Evolutionary conservation across 495 filamentous ascomycete genomes (phyloP).

Genomic region (Hypoxylon perforatum): DNA sequence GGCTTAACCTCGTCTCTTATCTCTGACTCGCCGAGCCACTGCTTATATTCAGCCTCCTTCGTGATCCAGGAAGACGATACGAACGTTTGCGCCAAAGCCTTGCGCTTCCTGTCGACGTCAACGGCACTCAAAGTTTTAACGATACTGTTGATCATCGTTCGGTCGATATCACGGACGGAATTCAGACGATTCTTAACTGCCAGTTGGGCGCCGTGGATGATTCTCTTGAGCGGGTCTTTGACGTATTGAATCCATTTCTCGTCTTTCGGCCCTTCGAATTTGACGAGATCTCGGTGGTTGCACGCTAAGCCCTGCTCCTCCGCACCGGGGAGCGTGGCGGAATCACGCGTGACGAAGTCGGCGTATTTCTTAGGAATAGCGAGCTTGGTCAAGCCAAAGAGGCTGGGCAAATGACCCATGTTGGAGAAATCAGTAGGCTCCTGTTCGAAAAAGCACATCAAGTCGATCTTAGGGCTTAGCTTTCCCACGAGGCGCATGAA

Average conservation of each 20-base stretch:
- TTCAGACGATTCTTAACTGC: conserved; percentile 49
- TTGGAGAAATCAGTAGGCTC: conserved; percentile 46
- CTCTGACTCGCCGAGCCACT: conserved; percentile 41
- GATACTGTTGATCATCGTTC: conserved; percentile 43
- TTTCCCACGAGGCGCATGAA: conserved; percentile 47
- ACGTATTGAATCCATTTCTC: conserved; percentile 46
- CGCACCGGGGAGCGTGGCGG: conserved; percentile 47
- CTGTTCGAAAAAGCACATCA: conserved; percentile 49
- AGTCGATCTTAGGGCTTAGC: conserved; percentile 43
- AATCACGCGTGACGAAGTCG: conserved; percentile 48
- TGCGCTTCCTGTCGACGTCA: conserved; percentile 43
- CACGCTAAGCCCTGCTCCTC: conserved; percentile 46
- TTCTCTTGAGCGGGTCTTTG: conserved; percentile 42
- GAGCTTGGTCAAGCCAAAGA: conserved; percentile 39
- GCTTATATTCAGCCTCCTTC: conserved; percentile 44
- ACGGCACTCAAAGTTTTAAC: conserved; percentile 42
- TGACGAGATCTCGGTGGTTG: conserved; percentile 50
- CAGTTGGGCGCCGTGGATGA: conserved; percentile 48
- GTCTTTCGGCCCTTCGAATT: conserved; percentile 50
- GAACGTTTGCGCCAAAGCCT: conserved; percentile 41
- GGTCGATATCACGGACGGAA: conserved; percentile 46
- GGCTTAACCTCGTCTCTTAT: conserved; percentile 1
- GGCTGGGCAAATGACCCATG: conserved; percentile 36
- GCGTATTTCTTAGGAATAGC: conserved; percentile 40
- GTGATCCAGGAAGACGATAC: conserved; percentile 49